Conservation (phyloP, 1,284 basidiomycete species). For the Puccinia hordei region DNA sequence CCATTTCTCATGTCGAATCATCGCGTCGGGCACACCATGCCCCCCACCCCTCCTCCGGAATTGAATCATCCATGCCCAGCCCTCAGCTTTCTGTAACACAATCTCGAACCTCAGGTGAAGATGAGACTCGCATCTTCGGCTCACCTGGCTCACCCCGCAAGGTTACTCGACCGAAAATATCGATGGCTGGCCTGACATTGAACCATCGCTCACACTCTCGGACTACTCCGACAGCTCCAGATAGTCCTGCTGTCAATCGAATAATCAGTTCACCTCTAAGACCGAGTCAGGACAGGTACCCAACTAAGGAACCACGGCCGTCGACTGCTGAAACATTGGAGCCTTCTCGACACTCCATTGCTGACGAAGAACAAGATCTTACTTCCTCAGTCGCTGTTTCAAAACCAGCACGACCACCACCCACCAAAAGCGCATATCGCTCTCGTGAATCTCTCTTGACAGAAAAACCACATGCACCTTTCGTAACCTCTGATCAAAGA, state of each 20-base stretch:
- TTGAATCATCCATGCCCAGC: slow-evolving; percentile 25
- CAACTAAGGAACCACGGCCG: slow-evolving; percentile 5
- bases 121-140: slow-evolving; percentile 8
- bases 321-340: slow-evolving; percentile 12
- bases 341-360: neutral
- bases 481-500: neutral
- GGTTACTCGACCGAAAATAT: slow-evolving; percentile 20
- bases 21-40: neutral
- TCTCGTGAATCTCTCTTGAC: neutral
- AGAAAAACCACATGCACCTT: slow-evolving; percentile 4
- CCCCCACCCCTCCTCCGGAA: neutral
- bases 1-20: neutral
- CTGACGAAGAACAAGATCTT: slow-evolving; percentile 3
- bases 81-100: slow-evolving; percentile 22
- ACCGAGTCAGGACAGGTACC: slow-evolving; percentile 19
- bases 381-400: neutral
- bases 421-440: slow-evolving; percentile 6
- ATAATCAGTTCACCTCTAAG: slow-evolving; percentile 45
- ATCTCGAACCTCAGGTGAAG: slow-evolving; percentile 27
- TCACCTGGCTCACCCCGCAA: slow-evolving; percentile 24
- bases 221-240: neutral
- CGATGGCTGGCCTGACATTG: slow-evolving; percentile 18
- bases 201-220: slow-evolving; percentile 27
- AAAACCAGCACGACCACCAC: neutral
- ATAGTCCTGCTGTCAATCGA: slow-evolving; percentile 12